A percentile compares a stretch with the other conserved stretches of the same genome.
Evolutionary conservation across 2,329 filamentous ascomycete species (phyloP).

Genomic region (Phoma herbarum): DNA sequence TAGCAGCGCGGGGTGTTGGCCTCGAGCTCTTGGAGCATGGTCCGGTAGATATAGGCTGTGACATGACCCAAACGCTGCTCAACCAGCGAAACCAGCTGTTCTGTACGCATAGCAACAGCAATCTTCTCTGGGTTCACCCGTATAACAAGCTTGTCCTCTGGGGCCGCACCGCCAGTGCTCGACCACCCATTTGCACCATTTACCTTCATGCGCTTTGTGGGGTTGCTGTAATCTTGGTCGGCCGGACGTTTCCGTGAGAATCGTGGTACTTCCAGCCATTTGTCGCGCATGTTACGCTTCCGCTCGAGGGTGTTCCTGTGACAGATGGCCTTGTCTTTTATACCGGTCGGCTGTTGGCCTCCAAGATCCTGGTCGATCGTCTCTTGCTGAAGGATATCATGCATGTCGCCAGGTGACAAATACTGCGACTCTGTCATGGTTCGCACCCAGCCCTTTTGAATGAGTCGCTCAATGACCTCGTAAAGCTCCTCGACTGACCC

Average conservation of each 20-base stretch:
- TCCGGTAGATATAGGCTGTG: conserved; percentile 80
- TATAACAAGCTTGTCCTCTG: conserved; percentile 74
- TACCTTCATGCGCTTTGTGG: conserved; percentile 46
- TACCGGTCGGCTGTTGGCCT: conserved; percentile 64
- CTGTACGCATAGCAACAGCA: conserved; percentile 81
- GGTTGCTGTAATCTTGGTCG: conserved; percentile 28
- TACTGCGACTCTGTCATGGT: conserved; percentile 63
- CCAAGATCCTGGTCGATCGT: conserved; percentile 64
- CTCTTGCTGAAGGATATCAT: conserved; percentile 68
- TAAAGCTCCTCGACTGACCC: conserved; percentile 53
- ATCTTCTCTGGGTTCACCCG: conserved; percentile 87
- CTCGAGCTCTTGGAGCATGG: conserved; percentile 75
- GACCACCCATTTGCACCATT: conserved; percentile 35
- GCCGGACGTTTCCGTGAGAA: conserved; percentile 34
- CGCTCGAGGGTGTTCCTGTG: conserved; percentile 65
- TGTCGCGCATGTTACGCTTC: conserved; percentile 61
- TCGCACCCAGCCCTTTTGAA: conserved; percentile 73
- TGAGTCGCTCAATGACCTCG: conserved; percentile 57
- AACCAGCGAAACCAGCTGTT: conserved; percentile 76
- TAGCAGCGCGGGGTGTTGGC: conserved; percentile 73
- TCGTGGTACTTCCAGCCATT: conserved; percentile 44
- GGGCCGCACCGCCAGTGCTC: conserved; percentile 15
- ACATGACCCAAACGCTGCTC: conserved; percentile 74
- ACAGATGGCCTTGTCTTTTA: conserved; percentile 72
- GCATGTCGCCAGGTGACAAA: conserved; percentile 64